Base-by-base conservation (phyloP, 176 grass and related monocot genomes). In the Calamus simplicifolius region DNA sequence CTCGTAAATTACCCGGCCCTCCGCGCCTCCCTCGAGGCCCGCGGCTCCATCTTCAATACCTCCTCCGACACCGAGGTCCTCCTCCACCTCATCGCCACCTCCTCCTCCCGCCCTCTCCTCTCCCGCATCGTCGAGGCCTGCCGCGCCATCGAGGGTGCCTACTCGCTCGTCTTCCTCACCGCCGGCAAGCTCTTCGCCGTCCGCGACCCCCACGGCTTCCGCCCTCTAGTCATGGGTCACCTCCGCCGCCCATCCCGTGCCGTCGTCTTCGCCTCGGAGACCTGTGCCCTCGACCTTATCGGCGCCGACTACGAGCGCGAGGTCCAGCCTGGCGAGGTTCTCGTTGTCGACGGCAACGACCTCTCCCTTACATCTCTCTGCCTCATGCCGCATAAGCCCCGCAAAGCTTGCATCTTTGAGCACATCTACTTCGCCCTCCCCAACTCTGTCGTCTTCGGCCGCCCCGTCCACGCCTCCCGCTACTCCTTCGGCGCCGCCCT, bases 31-130 rank as follows among this genome's bases (percentile, higher is more conserved):
- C 84, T 98, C 5, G 87, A 98, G 81, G 75, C 73, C 15, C 75
- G 78, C 8, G 87, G 93, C 3, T 98, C 93, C 25, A 98, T 98
- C 68, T 98, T 98, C 29, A 98, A 85, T 62, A 85, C 88, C 49
- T 73, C 84, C 19, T 98, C 93, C 15, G 88, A 98, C 77, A 98
- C 93, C 7, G 93, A 98, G 93, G 88, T 98, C 17, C 85, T 98
- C 74, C 80, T 83, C 57, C 93, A 98, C 67, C 87, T 98, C 61
- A 98, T 98, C 77, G 88, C 88, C 18, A 77, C 84, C 5, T 89
- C 88, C 26, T 72, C 83, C 54, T 73, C 81, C 58, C 84, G 93
- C 52, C 81, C 88, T 49, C 79, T 98, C 58, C 69, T 98, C 31
- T 73, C 93, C 15, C 87, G 84, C 52, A 81, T 98, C 57, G 65